Evolutionary conservation across 495 filamentous ascomycete species (phyloP).

Genomic region (Penicillium canariense): DNA sequence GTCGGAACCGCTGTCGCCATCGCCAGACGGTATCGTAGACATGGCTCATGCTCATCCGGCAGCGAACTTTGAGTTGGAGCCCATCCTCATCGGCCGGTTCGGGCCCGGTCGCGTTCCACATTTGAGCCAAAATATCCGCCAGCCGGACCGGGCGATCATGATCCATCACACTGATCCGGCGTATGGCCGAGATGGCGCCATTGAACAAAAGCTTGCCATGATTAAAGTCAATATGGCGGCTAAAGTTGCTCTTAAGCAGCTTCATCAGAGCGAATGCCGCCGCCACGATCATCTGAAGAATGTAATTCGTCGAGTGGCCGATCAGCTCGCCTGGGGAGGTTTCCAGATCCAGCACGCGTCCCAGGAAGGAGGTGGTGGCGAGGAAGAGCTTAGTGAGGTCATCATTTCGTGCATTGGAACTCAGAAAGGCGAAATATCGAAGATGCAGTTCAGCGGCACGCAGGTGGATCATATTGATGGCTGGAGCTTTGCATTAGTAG

Average conservation of each 20-base stretch:
- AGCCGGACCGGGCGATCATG: conserved; percentile 75
- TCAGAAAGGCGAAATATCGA: conserved; percentile 47
- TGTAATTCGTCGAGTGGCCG: conserved; percentile 77
- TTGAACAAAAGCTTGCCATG: conserved; percentile 76
- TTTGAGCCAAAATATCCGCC: conserved; percentile 47
- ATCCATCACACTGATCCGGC: conserved; percentile 73
- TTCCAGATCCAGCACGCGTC: conserved; percentile 47
- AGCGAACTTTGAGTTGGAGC: conserved; percentile 45
- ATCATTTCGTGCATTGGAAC: conserved; percentile 61
- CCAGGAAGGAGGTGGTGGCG: conserved; percentile 54
- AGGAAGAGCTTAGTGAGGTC: conserved; percentile 66
- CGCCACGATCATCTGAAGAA: conserved; percentile 90
- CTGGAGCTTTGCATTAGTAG: conserved; percentile 57
- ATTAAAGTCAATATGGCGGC: conserved; percentile 61
- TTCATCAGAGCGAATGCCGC: conserved; percentile 85
- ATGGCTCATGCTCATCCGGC: conserved; percentile 52
- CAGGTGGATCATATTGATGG: conserved; percentile 55
- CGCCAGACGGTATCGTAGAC: conserved; percentile 52
- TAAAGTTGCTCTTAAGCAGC: conserved; percentile 78
- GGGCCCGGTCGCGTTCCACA: conserved; percentile 46
- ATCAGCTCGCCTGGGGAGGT: conserved; percentile 55
- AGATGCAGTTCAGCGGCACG: conserved; percentile 47
- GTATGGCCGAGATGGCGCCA: conserved; percentile 70
- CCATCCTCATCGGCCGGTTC: conserved; percentile 37
- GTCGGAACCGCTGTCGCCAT: conserved; percentile 47